These are phyloP conservation scores for Teunomyces atbi DNA, from an alignment of 805 yeast genomes.

Conservation along the genomic window DNA sequence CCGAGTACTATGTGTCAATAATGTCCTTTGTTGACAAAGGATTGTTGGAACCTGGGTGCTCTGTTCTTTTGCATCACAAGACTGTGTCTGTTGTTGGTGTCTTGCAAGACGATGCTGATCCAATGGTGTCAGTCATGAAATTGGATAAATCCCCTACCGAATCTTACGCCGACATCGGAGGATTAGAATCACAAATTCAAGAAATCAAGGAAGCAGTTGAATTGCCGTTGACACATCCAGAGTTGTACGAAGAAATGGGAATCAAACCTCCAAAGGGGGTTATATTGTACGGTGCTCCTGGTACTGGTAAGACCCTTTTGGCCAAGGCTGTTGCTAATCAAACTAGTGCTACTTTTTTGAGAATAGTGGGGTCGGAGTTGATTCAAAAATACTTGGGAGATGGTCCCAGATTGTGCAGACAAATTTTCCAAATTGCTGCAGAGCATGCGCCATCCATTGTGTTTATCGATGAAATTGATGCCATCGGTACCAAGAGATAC, in stretches of 20 bases:
- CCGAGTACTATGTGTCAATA: conserved; percentile 95
- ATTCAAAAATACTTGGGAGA: conserved; percentile 97
- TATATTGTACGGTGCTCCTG: conserved; percentile 95
- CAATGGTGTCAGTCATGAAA: conserved; percentile 97
- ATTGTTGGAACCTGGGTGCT: conserved; percentile 92
- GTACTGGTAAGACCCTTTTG: conserved; percentile 92
- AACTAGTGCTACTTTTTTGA: conserved; percentile 90
- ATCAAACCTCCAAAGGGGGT: conserved; percentile 98
- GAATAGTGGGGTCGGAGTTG: conserved; percentile 96
- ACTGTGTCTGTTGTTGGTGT: conserved; percentile 97
- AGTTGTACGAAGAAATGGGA: conserved; percentile 97
- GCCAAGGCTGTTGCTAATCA: conserved; percentile 99
- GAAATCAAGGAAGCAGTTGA: conserved; percentile 98
- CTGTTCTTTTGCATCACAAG: conserved; percentile 92
- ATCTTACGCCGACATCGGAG: conserved; percentile 96
- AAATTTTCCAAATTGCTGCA: conserved; percentile 92
- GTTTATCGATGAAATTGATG: conserved; percentile 97
- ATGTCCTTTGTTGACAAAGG: conserved; percentile 97
- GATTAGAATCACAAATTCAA: conserved; percentile 91
- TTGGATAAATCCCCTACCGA: conserved; percentile 97
- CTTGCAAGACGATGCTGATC: conserved; percentile 96
- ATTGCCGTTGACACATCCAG: conserved; percentile 94
- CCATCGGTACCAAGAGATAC: conserved; percentile 97
- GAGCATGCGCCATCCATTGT: conserved; percentile 98
- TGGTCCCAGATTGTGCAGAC: conserved; percentile 93